Evolutionary conservation across 352 stramenopile species (phyloP), one percentile per base, ranked within the genome.

Genomic region (Pythium oligandrum): DNA sequence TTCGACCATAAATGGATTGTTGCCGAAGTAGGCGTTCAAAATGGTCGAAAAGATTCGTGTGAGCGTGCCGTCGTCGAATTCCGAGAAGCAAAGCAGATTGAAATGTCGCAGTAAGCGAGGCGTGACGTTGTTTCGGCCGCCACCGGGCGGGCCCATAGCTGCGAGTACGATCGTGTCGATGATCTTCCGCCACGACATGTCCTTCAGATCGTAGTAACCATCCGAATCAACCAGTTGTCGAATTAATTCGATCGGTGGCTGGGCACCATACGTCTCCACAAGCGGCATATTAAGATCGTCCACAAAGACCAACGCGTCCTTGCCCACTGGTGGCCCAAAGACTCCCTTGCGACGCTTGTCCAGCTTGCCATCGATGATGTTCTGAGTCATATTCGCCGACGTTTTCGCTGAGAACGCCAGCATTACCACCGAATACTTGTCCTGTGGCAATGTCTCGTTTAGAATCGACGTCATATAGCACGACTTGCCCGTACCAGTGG

Each of bases 261-360:
- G 92, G 2, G 91, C 92, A 3, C 90, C 92, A 55, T 98, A 98
- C 3, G 84, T 96, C 63, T 98, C 91, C 0, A 98, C 87, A 4
- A 96, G 68, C n/a, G 92, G 92, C 92, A 98, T 97, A 49, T 98
- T 98, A n/a, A 98, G 58, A 63, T 98, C 91, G 52, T 98, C 92
- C 3, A 98, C 89, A 66, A 97, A 97, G 8, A 98, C 61, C 6
- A 98, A 77, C 17, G 76, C 78, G 47, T 78, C 66, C 51, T 96
- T 93, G 9, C 90, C 88, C 44, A 96, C 51, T 8, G 92, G 89
- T 7, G 92, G 92, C 0, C 92, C 92, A 53, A 90, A 98, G 2
- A 97, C 86, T 36, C 87, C 87, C 55, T 97, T 97, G 11, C 90
- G 73, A 0, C 92, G 73, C 63, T 98, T 98, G 55, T 97, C 88